These are phyloP conservation scores for Cubamyces lactineus DNA, from an alignment of 768 basidiomycete genomes.

Conservation along the genomic window DNA sequence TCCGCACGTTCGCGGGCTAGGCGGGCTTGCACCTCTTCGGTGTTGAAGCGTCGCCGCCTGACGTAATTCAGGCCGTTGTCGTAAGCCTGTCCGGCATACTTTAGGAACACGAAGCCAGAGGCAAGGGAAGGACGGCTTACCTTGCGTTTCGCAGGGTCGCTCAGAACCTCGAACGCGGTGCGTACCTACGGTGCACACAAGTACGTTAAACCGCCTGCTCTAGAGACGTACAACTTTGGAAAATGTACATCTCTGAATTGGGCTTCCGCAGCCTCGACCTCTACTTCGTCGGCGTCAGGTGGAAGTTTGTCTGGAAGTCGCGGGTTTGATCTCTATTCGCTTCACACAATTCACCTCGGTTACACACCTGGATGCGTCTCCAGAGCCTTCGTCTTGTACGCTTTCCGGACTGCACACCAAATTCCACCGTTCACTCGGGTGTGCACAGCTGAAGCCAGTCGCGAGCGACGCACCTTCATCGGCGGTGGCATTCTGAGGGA, in stretches of 20 bases:
- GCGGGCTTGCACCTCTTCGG: slow-evolving; percentile 28
- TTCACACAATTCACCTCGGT: neutral
- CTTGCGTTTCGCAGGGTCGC: slow-evolving; percentile 37
- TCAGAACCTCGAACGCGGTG: slow-evolving; percentile 36
- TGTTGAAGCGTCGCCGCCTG: slow-evolving; percentile 19
- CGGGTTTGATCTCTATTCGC: neutral
- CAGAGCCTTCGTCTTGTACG: slow-evolving; percentile 34
- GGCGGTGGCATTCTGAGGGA: slow-evolving; percentile 30
- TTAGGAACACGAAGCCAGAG: neutral
- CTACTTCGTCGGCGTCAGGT: slow-evolving; percentile 29
- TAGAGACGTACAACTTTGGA: neutral
- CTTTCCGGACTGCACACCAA: slow-evolving; percentile 33
- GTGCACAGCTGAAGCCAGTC: neutral
- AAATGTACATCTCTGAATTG: slow-evolving; percentile 35
- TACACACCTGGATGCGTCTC: slow-evolving; percentile 37
- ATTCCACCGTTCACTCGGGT: neutral
- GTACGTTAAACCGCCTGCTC: neutral
- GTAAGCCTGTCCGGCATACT: slow-evolving; percentile 26
- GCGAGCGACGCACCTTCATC: slow-evolving; percentile 32
- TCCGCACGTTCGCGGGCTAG: slow-evolving; percentile 33
- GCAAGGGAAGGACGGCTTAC: slow-evolving; percentile 21
- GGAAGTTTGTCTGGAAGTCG: slow-evolving; percentile 34
- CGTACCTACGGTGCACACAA: slow-evolving; percentile 25
- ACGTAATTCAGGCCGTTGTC: slow-evolving; percentile 35
- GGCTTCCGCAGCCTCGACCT: slow-evolving; percentile 31